Evolutionary conservation across 129 eudicot species (phyloP).

Genomic region (Calendula officinalis): DNA sequence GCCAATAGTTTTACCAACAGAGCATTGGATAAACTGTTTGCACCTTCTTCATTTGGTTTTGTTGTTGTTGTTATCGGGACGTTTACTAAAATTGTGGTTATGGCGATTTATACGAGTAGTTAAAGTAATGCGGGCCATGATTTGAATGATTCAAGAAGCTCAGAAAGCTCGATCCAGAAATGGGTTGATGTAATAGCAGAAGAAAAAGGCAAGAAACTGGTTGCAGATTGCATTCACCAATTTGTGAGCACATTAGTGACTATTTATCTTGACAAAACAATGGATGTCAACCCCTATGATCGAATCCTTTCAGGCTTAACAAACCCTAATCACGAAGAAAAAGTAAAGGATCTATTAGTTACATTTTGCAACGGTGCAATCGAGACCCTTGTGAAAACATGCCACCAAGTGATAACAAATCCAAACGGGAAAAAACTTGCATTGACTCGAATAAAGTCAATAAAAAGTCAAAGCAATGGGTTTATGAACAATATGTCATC

Average conservation of each 20-base stretch:
- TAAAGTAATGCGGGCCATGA: conserved; percentile 14
- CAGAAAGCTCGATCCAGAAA: conserved; percentile 23
- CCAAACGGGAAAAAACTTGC: conserved; percentile 29
- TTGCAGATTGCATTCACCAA: conserved; percentile 60
- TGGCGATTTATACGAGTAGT: conserved; percentile 47
- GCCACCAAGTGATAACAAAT: conserved; percentile 54
- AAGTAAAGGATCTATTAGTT: conserved; percentile 57
- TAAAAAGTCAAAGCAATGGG: conserved; percentile 38
- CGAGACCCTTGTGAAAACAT: conserved; percentile 66
- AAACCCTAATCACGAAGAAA: conserved; percentile 79
- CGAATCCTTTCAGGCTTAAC: conserved; percentile 72
- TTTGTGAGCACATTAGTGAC: conserved; percentile 86
- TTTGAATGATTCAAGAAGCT: neutral
- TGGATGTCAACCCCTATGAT: conserved; percentile 72
- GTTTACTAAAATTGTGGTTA: conserved; percentile 66
- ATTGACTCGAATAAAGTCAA: conserved; percentile 19
- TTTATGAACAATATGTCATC: conserved; percentile 58
- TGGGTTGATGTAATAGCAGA: conserved; percentile 65
- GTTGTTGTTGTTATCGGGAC: conserved; percentile 85
- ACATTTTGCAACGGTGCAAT: conserved; percentile 64
- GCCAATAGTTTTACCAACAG: conserved; percentile 47
- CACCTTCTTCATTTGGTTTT: conserved; percentile 75
- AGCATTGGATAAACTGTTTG: conserved; percentile 66
- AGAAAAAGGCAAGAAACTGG: conserved; percentile 43
- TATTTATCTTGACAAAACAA: conserved; percentile 80